Evolutionary conservation across 768 basidiomycete species (phyloP).

Genomic region (Phlebiopsis gigantea): DNA sequence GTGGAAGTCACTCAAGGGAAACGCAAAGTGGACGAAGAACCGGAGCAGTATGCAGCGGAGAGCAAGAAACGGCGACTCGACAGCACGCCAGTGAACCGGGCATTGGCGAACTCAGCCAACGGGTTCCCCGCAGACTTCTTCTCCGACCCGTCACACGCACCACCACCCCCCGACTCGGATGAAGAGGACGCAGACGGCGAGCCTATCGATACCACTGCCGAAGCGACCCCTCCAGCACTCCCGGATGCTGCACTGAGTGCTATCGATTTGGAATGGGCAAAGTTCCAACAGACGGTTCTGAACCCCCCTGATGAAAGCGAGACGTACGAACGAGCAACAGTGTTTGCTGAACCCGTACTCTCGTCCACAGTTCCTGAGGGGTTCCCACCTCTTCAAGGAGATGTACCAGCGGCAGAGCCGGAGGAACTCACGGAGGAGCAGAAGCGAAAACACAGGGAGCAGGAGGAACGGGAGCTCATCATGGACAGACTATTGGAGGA

Average conservation of each 20-base stretch:
- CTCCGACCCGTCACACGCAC: slow-evolving; percentile 62
- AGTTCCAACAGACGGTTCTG: slow-evolving; percentile 63
- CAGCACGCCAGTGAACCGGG: slow-evolving; percentile 10
- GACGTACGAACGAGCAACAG: slow-evolving; percentile 63
- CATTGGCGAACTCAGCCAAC: slow-evolving; percentile 16
- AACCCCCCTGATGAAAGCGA: slow-evolving; percentile 33
- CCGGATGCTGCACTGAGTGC: slow-evolving; percentile 24
- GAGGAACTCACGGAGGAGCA: slow-evolving; percentile 38
- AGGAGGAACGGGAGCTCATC: slow-evolving; percentile 75
- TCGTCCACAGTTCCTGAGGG: slow-evolving; percentile 40
- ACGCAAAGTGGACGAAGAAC: slow-evolving; percentile 30
- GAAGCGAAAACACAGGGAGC: slow-evolving; percentile 45
- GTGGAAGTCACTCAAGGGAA: slow-evolving; percentile 27
- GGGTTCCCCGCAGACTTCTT: slow-evolving; percentile 71
- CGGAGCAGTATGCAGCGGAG: slow-evolving; percentile 29
- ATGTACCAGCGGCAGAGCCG: slow-evolving; percentile 17
- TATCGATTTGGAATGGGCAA: slow-evolving; percentile 69
- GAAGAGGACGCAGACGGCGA: slow-evolving; percentile 50
- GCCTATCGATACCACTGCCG: slow-evolving; percentile 25
- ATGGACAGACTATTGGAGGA: slow-evolving; percentile 84
- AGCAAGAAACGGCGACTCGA: slow-evolving; percentile 27
- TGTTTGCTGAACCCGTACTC: slow-evolving; percentile 64
- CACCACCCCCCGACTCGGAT: slow-evolving; percentile 71
- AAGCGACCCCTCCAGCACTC: slow-evolving; percentile 36
- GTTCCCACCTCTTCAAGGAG: slow-evolving; percentile 35